These are phyloP conservation scores for Cordyceps javanica DNA, from an alignment of 2,329 filamentous ascomycete genomes.

Conservation along the genomic window DNA sequence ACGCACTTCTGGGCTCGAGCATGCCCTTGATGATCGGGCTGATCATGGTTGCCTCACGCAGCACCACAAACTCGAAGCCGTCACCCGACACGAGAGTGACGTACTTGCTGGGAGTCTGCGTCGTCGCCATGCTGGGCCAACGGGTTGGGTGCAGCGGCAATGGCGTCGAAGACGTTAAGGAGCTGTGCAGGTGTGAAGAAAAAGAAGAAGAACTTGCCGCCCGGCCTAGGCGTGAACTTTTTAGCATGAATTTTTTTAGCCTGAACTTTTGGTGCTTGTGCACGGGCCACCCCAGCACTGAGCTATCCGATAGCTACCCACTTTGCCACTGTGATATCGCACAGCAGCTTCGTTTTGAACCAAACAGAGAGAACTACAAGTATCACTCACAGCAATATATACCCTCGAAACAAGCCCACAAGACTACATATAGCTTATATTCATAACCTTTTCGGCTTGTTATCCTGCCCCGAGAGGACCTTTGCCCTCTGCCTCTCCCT, in stretches of 20 bases:
- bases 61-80: conserved; percentile 69
- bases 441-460: not conserved
- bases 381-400: no score
- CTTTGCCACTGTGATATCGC: no score
- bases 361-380: no score
- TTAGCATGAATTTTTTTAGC: not conserved
- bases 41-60: conserved; percentile 63
- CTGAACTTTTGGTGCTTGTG: not conserved
- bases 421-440: not conserved
- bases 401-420: no score
- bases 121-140: conserved; percentile 12
- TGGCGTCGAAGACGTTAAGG: conserved; percentile 3
- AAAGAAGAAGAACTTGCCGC: no score
- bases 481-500: not conserved
- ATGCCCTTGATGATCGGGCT: conserved; percentile 70
- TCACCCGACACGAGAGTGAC: conserved; percentile 72
- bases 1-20: conserved; percentile 60
- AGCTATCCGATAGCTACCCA: not conserved
- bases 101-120: conserved; percentile 50
- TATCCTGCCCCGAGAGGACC: not conserved
- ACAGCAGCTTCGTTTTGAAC: no score
- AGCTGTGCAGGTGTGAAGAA: conserved; percentile 9
- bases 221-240: no score
- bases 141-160: conserved; percentile 9
- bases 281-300: conserved; percentile 3